Base-by-base conservation (phyloP, 192 early-diverging fungal genomes). In the Gamsiella multidivaricata region DNA sequence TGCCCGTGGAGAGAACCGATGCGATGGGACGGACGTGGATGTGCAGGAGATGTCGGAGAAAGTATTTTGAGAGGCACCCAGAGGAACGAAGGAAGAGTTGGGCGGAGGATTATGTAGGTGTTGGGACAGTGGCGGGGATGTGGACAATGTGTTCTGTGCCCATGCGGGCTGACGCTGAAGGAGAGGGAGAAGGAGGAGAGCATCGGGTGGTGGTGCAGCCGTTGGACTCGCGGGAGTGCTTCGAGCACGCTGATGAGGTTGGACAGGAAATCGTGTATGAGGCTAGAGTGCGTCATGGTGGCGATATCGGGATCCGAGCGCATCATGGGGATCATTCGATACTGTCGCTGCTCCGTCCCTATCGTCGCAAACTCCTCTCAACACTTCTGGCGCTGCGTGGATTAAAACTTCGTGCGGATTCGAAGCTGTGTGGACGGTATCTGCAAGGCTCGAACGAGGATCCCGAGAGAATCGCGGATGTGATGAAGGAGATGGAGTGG, bases 401-500 rank as follows among this genome's bases (percentile, higher is more conserved):
- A 20, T 36, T 65, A 17, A 22, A 41, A 11, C 45, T 54, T 17
- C 62, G 62, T 14, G 20, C 1, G 4, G 62, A 65, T n/a, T 65
- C 62, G 8, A 65, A 65, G 37, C 51, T 65, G 22, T 54, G 62
- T 29, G 49, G 50, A 9, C 31, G 33, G 3, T 65, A 65, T 6
- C 51, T 65, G 22, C 17, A 18, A 5, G 62, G 62, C 20, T 52
- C 50, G 10, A 53, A 17, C 25, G 49, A 54, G 5, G 50, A 65
- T 23, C 62, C 62, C 23, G 33, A 36, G 9, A n/a, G 50, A 26
- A 41, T 65, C 20, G 62, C 36, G 1, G 62, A 52, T 0, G 50
- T 65, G 18, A 65, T 65, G 62, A 54, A 26, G 18, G 49, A 65
- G 36, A 65, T 65, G 62, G 49, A 65, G 22, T 65, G 62, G 62